Evolutionary conservation across 1,284 basidiomycete species (phyloP).

Genomic region (Jaminaea rosea): DNA sequence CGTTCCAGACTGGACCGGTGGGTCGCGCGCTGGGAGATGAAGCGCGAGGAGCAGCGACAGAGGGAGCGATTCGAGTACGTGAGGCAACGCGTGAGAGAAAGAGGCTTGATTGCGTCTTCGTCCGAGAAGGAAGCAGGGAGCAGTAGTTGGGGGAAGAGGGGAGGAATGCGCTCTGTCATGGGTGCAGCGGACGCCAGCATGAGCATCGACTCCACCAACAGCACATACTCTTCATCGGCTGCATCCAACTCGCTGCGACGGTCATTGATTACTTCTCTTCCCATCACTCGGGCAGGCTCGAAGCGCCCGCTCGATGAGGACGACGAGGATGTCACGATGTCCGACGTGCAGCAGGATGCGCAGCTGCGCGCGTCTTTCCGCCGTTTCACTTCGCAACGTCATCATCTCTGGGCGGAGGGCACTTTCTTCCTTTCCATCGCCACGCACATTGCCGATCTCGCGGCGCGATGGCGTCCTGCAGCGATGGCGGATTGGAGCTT

Average conservation of each 20-base stretch:
- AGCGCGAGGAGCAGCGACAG: neutral
- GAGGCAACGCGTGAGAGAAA: constrained; percentile 3
- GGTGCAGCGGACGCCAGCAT: too few relatives aligned
- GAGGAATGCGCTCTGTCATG: too few relatives aligned
- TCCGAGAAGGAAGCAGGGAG: too few relatives aligned
- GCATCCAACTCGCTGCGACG: too few relatives aligned
- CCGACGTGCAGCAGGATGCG: too few relatives aligned
- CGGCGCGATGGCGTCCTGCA: neutral
- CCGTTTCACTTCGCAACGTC: constrained; percentile 1
- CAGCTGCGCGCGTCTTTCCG: neutral
- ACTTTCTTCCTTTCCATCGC: constrained; percentile 1
- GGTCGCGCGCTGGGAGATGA: neutral
- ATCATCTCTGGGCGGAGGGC: constrained; percentile 11
- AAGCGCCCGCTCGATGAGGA: too few relatives aligned
- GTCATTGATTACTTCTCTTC: too few relatives aligned
- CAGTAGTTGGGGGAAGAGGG: too few relatives aligned
- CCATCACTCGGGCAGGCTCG: too few relatives aligned
- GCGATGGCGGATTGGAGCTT: neutral
- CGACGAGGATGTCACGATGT: too few relatives aligned
- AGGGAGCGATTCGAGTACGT: neutral
- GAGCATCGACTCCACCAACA: too few relatives aligned
- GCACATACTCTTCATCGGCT: too few relatives aligned
- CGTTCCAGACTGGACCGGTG: neutral
- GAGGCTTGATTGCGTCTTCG: constrained; percentile 8
- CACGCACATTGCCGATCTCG: neutral